Base-by-base conservation (phyloP, 2,329 filamentous ascomycete genomes). In the Ceratocystis destructans region DNA sequence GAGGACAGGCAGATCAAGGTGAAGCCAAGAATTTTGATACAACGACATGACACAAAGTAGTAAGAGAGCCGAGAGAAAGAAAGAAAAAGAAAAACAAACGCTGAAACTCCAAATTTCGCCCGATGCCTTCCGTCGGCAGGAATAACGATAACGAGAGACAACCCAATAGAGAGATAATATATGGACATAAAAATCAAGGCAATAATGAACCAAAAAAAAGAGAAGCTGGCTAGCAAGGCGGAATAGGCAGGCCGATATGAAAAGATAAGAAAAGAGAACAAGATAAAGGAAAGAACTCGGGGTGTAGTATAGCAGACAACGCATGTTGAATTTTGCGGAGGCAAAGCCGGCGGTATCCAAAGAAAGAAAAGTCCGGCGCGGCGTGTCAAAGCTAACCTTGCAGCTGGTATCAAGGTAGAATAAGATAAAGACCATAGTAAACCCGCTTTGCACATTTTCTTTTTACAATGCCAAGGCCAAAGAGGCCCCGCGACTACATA, bases 51-150 rank as follows among this genome's bases (percentile, higher is more conserved):
- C 25, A 6, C 31, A 45, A 15, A 61, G 28, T 8, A 20, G 20
- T 48, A 20, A 66, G 45, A 48, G 20, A 48, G 44, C 31, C 31
- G 37, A 48, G 45, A 48, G 25, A 20, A 61, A 25, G 12, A 62
- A 48, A 48, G 6, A 65, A 64, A 50, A 31, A 48, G 48, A 22
- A 50, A 66, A 46, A 41, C 45, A 63, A 66, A 22, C 62, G 37
- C 46, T 53, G 41, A 48, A 64, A 64, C 61, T 45, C 61, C 28
- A 31, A 55, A 44, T 20, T 41, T 41, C 28, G 46, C 48, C 62
- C 22, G 31, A 31, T 37, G 55, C 55, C 55, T 37, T 15, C 28
- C 55, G 17, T 59, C 55, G 55, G 55, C 55, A 59, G 17, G 55
- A 59, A 53, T 53, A 63, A 28, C 44, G 15, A 63, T 6, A 62